Evolutionary conservation across 2,329 filamentous ascomycete species (phyloP).

Genomic region (Beauveria medogensis): DNA sequence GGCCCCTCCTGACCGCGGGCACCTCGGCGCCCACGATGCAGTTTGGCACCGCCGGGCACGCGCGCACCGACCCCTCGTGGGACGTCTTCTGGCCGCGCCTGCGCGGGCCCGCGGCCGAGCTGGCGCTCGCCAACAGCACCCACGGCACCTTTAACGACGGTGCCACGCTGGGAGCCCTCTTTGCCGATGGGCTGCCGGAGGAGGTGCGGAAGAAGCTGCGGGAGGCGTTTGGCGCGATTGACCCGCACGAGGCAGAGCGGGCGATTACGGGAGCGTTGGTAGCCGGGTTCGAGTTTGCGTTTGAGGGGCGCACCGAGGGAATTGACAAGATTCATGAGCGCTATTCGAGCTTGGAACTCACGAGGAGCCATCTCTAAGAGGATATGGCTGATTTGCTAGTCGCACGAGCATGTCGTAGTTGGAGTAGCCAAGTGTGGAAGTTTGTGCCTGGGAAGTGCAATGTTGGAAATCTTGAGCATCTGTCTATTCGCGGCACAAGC

Average conservation of each 20-base stretch:
- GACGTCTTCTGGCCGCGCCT: slow-evolving; percentile 14
- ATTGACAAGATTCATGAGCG: not conserved
- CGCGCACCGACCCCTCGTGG: slow-evolving; percentile 15
- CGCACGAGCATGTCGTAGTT: not conserved
- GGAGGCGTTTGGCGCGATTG: not conserved
- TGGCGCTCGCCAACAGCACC: slow-evolving; percentile 14
- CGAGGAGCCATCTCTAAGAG: not conserved
- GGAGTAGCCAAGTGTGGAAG: not conserved
- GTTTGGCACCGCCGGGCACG: slow-evolving; percentile 14
- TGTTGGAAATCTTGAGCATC: too few relatives aligned
- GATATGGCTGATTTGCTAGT: not conserved
- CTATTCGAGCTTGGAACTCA: not conserved
- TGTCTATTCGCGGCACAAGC: too few relatives aligned
- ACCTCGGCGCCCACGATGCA: slow-evolving; percentile 17
- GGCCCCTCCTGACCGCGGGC: slow-evolving; percentile 15
- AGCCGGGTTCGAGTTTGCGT: slow-evolving; percentile 3
- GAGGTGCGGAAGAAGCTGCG: not conserved
- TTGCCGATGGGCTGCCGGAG: slow-evolving; percentile 1
- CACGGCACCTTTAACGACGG: slow-evolving; percentile 18
- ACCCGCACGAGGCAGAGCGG: not conserved
- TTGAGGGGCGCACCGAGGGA: not conserved
- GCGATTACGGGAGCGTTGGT: not conserved
- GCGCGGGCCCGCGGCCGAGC: slow-evolving; percentile 12
- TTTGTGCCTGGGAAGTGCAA: too few relatives aligned
- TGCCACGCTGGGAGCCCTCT: slow-evolving; percentile 4